Conservation (phyloP, 768 basidiomycete genomes). For the Hortiboletus campestris region DNA sequence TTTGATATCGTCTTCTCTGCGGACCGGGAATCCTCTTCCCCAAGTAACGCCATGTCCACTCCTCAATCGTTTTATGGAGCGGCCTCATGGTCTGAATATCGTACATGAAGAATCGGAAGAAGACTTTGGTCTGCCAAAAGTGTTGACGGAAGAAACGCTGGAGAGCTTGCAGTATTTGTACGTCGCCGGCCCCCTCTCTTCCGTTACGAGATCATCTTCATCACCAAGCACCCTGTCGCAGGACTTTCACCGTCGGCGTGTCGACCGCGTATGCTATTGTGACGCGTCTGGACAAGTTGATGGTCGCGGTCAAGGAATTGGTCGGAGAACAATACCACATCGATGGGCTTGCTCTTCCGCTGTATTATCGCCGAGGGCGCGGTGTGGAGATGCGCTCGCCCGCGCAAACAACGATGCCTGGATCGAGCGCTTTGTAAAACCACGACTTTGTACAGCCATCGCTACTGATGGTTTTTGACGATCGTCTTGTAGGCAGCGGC, state of each 20-base stretch:
- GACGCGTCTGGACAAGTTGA: slow-evolving; percentile 70
- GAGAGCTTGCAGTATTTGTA: slow-evolving; percentile 78
- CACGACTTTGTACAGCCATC: neutral
- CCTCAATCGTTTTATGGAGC: slow-evolving; percentile 44
- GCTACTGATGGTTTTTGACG: too few relatives aligned
- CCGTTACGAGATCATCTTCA: too few relatives aligned
- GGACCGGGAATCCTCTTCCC: slow-evolving; percentile 72
- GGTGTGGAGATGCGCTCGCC: slow-evolving; percentile 34
- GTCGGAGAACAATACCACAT: slow-evolving; percentile 88
- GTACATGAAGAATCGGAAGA: slow-evolving; percentile 71
- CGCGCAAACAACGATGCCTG: neutral
- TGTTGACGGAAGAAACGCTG: slow-evolving; percentile 69
- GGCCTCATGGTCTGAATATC: slow-evolving; percentile 60
- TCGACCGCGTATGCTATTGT: slow-evolving; percentile 68
- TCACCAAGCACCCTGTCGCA: slow-evolving; percentile 17
- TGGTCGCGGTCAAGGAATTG: slow-evolving; percentile 81
- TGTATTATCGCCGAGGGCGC: slow-evolving; percentile 19
- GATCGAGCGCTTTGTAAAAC: neutral
- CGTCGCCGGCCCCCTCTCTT: slow-evolving; percentile 29
- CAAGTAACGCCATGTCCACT: slow-evolving; percentile 83
- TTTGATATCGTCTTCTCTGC: slow-evolving; percentile 73
- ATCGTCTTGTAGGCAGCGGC: too few relatives aligned
- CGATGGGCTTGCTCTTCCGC: slow-evolving; percentile 52
- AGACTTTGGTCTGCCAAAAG: slow-evolving; percentile 69
- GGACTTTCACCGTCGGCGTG: slow-evolving; percentile 71